Evolutionary conservation across 768 basidiomycete genomes (phyloP), one percentile per base, ranked within the genome.

Genomic region (Termitomyces sp.): DNA sequence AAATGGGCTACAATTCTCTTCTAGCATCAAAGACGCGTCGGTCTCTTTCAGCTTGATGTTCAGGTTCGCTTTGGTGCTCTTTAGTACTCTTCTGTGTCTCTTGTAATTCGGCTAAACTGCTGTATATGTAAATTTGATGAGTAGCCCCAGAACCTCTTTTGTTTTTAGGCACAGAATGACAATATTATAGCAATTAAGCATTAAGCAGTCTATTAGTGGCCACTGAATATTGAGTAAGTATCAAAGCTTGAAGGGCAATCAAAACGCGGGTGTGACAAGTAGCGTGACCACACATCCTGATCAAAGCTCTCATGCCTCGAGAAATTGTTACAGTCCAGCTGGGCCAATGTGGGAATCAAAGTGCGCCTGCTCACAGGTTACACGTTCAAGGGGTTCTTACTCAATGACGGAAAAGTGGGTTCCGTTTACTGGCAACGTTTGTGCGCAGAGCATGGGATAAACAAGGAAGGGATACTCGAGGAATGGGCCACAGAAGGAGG

Each of bases 351-450:
- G 93, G 91, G 64, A 95, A 93, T 70, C 90, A 93, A 77, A 88
- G 93, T 92, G 67, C 71, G 87, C 70, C 50, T 51, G 55, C 53
- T 51, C 19, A 31, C 3, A 30, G 41, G n/a, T 7, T 54, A 49
- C 43, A 37, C 54, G 45, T 38, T 7, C 1, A 23, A 26, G 23
- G 5, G 4, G 5, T 1, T 44, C 10, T 44, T n/a, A 30, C 26
- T 33, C 57, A 26, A 54, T 50, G 43, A 45, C 55, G 52, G 50
- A 12, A 44, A 71, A 98, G 96, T 98, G 87, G 93, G 94, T 46
- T 87, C 92, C 52, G 94, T 97, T 60, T 99, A 89, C 75, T 99
- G 97, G 97, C 94, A 98, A 65, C 89, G 96, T 45, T 83, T 99
- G 17, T 98, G 97, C 65, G 92, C 94, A 17, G 97, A 99, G 73